phyloP scores from a whole-genome alignment of 75 land plant genomes.

The Selaginella moellendorffii region DNA sequence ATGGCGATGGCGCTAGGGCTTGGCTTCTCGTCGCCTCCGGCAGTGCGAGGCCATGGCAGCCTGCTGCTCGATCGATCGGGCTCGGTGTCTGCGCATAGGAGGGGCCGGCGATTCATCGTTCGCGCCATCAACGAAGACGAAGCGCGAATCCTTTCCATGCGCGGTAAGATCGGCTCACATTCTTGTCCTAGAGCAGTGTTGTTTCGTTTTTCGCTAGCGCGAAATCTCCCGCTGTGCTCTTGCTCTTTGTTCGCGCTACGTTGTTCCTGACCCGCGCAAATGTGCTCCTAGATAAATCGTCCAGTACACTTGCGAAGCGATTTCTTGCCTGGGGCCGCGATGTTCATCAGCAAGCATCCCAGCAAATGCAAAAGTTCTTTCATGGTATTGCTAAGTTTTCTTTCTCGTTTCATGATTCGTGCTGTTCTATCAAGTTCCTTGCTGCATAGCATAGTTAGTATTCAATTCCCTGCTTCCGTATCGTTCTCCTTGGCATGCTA shows the following conservation, averaged over 20 bases:
- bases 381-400: conserved; percentile 1
- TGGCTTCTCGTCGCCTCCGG: not conserved
- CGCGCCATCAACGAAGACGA: not conserved
- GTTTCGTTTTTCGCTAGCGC: no score
- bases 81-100: no score
- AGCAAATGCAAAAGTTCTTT: not conserved
- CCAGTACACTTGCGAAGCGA: not conserved
- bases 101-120: not conserved
- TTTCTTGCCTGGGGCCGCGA: not conserved
- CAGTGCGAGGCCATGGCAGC: not conserved
- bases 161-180: no score
- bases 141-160: not conserved
- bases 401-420: no score
- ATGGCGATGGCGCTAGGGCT: conserved; percentile 1
- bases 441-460: no score
- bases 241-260: no score
- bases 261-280: no score
- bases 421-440: no score
- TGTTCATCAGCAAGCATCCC: not conserved
- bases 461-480: no score
- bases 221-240: no score
- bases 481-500: no score
- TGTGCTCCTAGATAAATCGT: not conserved
- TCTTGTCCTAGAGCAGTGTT: no score
- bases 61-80: not conserved